Evolutionary conservation across 75 land plant species (phyloP).

Genomic region (Pinus taeda): DNA sequence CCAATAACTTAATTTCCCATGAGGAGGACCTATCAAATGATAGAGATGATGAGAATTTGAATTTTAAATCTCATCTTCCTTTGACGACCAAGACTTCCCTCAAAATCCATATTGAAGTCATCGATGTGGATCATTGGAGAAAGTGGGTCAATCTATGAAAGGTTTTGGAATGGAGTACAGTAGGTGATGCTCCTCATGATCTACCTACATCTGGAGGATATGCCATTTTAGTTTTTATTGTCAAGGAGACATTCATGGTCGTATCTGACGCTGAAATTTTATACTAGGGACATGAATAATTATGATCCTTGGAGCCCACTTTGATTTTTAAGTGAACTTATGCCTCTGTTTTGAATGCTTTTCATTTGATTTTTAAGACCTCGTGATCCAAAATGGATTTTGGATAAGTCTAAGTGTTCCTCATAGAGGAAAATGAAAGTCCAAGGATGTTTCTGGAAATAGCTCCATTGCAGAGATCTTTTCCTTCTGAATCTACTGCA

Average conservation of each 20-base stretch:
- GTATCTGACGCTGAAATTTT: conserved; percentile 39
- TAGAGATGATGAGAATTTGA: conserved; percentile 1
- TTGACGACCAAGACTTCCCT: conserved; percentile 52
- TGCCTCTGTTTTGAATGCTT: neutral
- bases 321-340: neutral
- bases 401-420: too few species aligned
- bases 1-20: neutral
- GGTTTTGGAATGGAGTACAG: conserved; percentile 85
- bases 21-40: neutral
- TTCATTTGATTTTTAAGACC: neutral
- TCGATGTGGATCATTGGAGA: conserved; percentile 75
- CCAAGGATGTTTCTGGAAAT: too few species aligned
- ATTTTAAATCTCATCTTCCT: conserved; percentile 18
- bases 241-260: too few species aligned
- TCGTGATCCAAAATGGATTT: too few species aligned
- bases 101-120: conserved; percentile 49
- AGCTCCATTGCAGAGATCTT: too few species aligned
- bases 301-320: neutral
- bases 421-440: too few species aligned
- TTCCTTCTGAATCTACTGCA: too few species aligned
- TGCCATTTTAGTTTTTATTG: conserved; percentile 22
- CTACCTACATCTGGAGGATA: conserved; percentile 46
- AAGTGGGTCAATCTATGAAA: conserved; percentile 83
- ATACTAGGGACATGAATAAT: conserved; percentile 44
- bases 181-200: conserved; percentile 76